These are phyloP conservation scores for Rhodotorula kratochvilovae DNA, from an alignment of 768 basidiomycete genomes.

Conservation along the genomic window DNA sequence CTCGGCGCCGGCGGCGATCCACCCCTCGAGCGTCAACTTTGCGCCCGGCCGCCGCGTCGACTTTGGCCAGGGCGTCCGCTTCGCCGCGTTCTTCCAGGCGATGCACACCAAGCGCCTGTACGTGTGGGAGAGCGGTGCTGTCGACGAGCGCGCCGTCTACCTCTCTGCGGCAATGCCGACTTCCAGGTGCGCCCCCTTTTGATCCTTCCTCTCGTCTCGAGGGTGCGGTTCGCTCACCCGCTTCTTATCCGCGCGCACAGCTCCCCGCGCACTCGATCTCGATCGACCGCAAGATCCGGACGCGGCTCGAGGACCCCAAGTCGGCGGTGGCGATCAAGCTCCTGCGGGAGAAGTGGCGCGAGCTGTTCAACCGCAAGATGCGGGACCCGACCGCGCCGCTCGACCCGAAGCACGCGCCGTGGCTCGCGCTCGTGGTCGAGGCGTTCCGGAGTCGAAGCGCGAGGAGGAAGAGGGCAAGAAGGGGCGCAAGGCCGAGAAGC, in stretches of 20 bases:
- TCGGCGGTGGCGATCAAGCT: slow-evolving; percentile 72
- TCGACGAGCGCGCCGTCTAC: slow-evolving; percentile 74
- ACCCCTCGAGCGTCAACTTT: slow-evolving; percentile 91
- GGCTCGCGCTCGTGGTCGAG: slow-evolving; percentile 35
- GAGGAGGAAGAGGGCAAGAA: slow-evolving; percentile 39
- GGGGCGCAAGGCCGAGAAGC: slow-evolving; percentile 1
- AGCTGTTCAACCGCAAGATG: slow-evolving; percentile 38
- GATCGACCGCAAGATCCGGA: slow-evolving; percentile 81
- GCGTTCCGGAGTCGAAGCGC: slow-evolving; percentile 32
- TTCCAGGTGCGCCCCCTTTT: slow-evolving; percentile 56
- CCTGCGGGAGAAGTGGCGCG: slow-evolving; percentile 54
- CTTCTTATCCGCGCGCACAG: slow-evolving; percentile 49
- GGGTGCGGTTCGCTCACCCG: too few relatives aligned
- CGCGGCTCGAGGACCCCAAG: slow-evolving; percentile 62
- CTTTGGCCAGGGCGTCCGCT: slow-evolving; percentile 62
- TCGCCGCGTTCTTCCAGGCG: slow-evolving; percentile 37
- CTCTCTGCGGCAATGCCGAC: slow-evolving; percentile 81
- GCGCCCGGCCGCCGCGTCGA: slow-evolving; percentile 57
- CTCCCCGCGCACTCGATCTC: slow-evolving; percentile 64
- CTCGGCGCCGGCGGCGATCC: slow-evolving; percentile 70
- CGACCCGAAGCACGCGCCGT: slow-evolving; percentile 17
- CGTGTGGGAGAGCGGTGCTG: slow-evolving; percentile 82
- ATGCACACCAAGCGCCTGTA: slow-evolving; percentile 91
- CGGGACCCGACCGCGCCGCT: slow-evolving; percentile 28
- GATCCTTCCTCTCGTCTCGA: not conserved